These are phyloP conservation scores for Aspergillus udagawae DNA, from an alignment of 2,329 filamentous ascomycete species.

Conservation along the genomic window DNA sequence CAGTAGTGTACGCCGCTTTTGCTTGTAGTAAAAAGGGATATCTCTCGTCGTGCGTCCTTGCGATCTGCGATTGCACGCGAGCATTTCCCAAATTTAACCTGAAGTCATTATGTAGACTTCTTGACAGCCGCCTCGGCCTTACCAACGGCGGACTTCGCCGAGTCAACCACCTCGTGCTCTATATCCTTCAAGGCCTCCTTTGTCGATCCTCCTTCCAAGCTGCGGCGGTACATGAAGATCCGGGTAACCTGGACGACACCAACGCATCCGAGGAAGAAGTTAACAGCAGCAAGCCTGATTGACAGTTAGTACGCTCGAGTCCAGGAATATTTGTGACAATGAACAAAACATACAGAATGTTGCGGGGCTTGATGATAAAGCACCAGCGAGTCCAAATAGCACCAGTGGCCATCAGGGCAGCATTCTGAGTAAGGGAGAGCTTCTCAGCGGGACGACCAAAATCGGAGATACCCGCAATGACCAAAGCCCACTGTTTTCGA, in stretches of 20 bases:
- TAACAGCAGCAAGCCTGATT: slow-evolving; percentile 78
- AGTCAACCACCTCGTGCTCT: slow-evolving; percentile 32
- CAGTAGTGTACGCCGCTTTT: not conserved
- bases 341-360: slow-evolving; percentile 65
- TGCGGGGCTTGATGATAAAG: slow-evolving; percentile 90
- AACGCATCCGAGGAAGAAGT: slow-evolving; percentile 93
- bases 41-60: not conserved
- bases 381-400: slow-evolving; percentile 99
- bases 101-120: slow-evolving; percentile 19
- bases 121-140: slow-evolving; percentile 33
- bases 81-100: not conserved
- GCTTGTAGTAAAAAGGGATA: not conserved
- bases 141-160: slow-evolving; percentile 30
- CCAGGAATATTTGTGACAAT: not conserved
- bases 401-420: slow-evolving; percentile 82
- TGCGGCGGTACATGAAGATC: slow-evolving; percentile 62
- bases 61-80: not conserved
- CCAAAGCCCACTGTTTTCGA: slow-evolving; percentile 71
- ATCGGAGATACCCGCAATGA: slow-evolving; percentile 87
- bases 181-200: slow-evolving; percentile 37
- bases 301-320: slow-evolving; percentile 5
- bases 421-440: slow-evolving; percentile 90
- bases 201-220: slow-evolving; percentile 48
- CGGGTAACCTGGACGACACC: slow-evolving; percentile 77
- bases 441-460: slow-evolving; percentile 86